A percentile compares a stretch with the other conserved stretches of the same genome.
Conservation (phyloP, 2,329 filamentous ascomycete species). For the Phialophora chinensis region DNA sequence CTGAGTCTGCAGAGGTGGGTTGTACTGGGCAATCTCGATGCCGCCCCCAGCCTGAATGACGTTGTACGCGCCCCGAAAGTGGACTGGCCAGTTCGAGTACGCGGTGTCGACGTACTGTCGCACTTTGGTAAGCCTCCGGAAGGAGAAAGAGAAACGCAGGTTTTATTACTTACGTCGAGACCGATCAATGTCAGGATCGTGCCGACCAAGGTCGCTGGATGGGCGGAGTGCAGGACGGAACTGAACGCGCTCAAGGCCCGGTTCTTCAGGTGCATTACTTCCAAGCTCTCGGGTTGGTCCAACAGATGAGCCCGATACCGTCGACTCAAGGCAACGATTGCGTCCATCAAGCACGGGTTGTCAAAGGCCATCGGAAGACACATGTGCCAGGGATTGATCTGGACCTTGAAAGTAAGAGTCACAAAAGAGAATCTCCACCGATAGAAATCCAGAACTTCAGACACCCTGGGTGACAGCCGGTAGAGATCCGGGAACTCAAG, state of each 20-base stretch:
- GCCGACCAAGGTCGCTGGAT: conserved; percentile 9
- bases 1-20: conserved; percentile 14
- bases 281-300: conserved; percentile 10
- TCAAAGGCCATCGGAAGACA: conserved; percentile 18
- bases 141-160: neutral
- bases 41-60: conserved; percentile 19
- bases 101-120: conserved; percentile 18
- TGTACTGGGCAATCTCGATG: conserved; percentile 16
- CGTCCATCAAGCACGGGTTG: conserved; percentile 19
- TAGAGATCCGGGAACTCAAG: neutral
- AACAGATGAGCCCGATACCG: conserved; percentile 15
- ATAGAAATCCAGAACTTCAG: conserved; percentile 19
- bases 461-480: neutral
- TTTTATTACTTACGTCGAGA: conserved; percentile 14
- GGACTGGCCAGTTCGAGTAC: conserved; percentile 22
- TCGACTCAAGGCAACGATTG: conserved; percentile 12
- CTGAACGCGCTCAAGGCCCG: conserved; percentile 15
- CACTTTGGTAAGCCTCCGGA: conserved; percentile 2
- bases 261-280: conserved; percentile 21
- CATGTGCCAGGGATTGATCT: conserved; percentile 25
- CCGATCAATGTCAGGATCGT: conserved; percentile 12
- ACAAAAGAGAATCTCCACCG: conserved; percentile 14
- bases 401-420: conserved; percentile 15
- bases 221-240: neutral
- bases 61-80: conserved; percentile 19